Evolutionary conservation across 345 rosid species (phyloP).

Genomic region (Murraya paniculata): DNA sequence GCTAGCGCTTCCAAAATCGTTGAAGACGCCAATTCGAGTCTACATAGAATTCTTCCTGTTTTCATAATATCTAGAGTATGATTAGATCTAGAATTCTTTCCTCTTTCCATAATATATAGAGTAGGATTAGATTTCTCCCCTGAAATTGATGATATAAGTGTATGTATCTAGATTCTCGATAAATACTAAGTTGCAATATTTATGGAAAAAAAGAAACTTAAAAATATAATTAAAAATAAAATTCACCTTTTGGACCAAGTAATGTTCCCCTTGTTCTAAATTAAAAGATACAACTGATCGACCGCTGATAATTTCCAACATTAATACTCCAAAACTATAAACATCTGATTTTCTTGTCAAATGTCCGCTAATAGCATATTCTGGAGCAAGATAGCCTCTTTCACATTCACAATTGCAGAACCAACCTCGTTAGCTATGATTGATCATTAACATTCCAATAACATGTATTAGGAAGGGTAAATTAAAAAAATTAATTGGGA

Average conservation of each 20-base stretch:
- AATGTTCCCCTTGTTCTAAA: constrained; percentile 44
- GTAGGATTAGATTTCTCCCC: no score
- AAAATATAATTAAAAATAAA: not conserved
- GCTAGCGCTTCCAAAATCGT: no score
- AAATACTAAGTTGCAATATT: not conserved
- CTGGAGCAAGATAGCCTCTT: constrained; percentile 66
- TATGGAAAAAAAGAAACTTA: no score
- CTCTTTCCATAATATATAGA: no score
- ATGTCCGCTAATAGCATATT: constrained; percentile 48
- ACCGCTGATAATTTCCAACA: constrained; percentile 55
- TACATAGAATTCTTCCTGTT: no score
- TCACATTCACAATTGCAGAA: constrained; percentile 15
- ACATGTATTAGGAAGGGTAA: not conserved
- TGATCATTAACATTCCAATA: not conserved
- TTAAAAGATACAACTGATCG: constrained; percentile 38
- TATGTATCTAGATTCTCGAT: not conserved
- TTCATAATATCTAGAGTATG: no score
- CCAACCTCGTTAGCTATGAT: constrained; percentile 13
- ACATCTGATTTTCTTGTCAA: constrained; percentile 56
- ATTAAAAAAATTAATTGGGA: not conserved
- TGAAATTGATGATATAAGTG: no score
- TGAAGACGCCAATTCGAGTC: no score
- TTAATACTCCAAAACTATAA: constrained; percentile 57
- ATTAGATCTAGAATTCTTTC: no score
- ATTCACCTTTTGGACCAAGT: constrained; percentile 54